Base-by-base conservation (phyloP, 805 yeast species). In the Cephaloascus fragrans region DNA sequence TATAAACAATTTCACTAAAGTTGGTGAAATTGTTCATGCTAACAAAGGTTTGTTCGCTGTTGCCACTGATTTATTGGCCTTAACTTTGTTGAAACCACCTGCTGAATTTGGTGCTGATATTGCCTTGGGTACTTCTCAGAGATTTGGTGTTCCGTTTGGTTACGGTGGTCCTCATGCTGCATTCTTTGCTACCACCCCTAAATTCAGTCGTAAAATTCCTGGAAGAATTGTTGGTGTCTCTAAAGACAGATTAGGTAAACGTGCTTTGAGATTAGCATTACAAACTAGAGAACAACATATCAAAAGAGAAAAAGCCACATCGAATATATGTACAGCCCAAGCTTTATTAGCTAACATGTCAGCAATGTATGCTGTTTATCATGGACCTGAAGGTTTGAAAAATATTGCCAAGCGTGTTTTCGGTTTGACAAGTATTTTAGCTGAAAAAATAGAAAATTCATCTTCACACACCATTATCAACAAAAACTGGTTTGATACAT, bases 111-210 rank as follows among this genome's bases (percentile, higher is more conserved):
- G 87, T 40, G 97, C 97, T 34, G 98, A 93, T 57, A 83, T 93
- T 37, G 96, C 83, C 2, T 67, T 93, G 35, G 98, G 98, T 36
- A 77, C 88, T 6, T 74, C 97, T 3, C 98, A 93, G 69, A 73
- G 98, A 59, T 87, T 93, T 51, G 98, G 98, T 53, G 97, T 90
- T 32, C 97, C 98, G 40, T 75, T 90, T 67, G 98, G 97, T 4
- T 93, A 79, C 56, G 98, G 98, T 53, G 98, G 98, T 17, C 98
- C 98, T 3, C 98, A 93, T 59, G 97, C 98, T 36, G 98, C 96
- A 1, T 93, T 86, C 64, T 89, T 93, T 51, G 86, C 97, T 6
- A 95, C 90, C 32, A 71, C 77, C n/a, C 76, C 79, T 43, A 72
- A 77, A 40, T 71, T 83, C 49, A 85, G 86, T 55, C 77, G 98